phyloP scores from a whole-genome alignment of 2,329 filamentous ascomycete species.

The Diaporthe nobilis region DNA sequence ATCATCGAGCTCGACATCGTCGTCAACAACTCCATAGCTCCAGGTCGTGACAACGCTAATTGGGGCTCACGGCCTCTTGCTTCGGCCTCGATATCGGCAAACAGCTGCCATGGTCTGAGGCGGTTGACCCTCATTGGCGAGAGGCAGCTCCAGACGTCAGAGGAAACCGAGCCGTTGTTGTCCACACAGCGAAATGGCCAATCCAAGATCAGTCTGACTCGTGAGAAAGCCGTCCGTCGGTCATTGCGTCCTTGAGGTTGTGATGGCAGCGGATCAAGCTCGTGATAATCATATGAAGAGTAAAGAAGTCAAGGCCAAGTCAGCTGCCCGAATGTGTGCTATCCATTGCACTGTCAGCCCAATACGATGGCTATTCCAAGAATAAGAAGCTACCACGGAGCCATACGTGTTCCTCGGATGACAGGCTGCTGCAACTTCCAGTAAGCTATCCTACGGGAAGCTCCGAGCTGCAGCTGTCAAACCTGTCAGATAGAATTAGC shows the following conservation, averaged over 20 bases:
- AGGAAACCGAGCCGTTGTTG: background rate
- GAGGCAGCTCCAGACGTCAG: background rate
- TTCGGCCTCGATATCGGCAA: background rate
- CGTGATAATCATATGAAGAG: background rate
- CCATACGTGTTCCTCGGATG: background rate
- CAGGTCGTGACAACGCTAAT: background rate
- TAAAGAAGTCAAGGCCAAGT: background rate
- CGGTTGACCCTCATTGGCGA: background rate
- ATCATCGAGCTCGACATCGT: background rate
- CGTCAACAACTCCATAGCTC: conserved; percentile 3
- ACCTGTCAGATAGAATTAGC: background rate
- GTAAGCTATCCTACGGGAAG: background rate
- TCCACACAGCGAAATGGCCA: background rate
- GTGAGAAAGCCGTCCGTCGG: background rate
- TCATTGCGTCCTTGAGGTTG: background rate
- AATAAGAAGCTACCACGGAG: too few species aligned
- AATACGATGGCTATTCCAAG: too few species aligned
- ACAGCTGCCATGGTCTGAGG: background rate
- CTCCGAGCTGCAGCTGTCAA: conserved; percentile 9
- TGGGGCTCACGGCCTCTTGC: background rate
- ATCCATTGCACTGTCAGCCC: background rate
- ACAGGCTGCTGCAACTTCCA: background rate
- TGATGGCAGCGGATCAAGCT: background rate
- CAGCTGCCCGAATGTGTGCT: background rate
- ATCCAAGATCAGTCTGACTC: background rate